Conservation (phyloP, 768 basidiomycete species). For the Russula brevipes region DNA sequence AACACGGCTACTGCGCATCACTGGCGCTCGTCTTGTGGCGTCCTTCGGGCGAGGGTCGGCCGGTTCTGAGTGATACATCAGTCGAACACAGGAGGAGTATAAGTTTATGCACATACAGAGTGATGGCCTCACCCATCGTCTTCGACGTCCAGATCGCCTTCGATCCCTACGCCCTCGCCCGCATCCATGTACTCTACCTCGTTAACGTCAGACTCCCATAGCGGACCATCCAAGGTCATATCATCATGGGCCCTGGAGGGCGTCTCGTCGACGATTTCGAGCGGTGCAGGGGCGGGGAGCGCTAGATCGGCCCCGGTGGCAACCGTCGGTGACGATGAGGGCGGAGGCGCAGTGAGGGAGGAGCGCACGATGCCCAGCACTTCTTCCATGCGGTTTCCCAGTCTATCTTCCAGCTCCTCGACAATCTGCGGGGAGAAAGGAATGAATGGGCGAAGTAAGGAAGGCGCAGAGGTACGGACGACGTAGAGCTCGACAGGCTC, state of each 20-base stretch:
- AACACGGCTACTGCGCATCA: neutral
- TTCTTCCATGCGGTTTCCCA: conserved; percentile 63
- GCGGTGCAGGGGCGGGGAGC: neutral
- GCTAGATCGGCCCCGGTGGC: neutral
- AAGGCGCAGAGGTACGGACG: conserved; percentile 43
- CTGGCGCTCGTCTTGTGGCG: neutral
- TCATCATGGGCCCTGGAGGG: neutral
- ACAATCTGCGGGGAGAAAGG: conserved; percentile 55
- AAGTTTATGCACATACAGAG: neutral
- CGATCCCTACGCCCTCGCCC: conserved; percentile 26
- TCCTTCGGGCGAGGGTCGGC: neutral
- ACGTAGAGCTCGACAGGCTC: conserved; percentile 83
- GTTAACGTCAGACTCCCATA: conserved; percentile 16
- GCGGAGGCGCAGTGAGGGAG: conserved; percentile 32
- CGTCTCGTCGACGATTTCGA: conserved; percentile 16
- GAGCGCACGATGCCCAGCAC: conserved; percentile 55
- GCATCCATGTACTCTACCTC: conserved; percentile 23
- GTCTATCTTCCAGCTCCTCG: conserved; percentile 84
- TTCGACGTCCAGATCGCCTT: conserved; percentile 27
- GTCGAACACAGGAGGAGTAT: neutral
- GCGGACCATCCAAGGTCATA: conserved; percentile 6
- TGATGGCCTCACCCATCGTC: conserved; percentile 14
- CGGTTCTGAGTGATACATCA: neutral
- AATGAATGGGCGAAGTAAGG: neutral
- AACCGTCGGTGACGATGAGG: neutral